Evolutionary conservation across 2,329 filamentous ascomycete genomes (phyloP).

Genomic region (Drechslera avenae): DNA sequence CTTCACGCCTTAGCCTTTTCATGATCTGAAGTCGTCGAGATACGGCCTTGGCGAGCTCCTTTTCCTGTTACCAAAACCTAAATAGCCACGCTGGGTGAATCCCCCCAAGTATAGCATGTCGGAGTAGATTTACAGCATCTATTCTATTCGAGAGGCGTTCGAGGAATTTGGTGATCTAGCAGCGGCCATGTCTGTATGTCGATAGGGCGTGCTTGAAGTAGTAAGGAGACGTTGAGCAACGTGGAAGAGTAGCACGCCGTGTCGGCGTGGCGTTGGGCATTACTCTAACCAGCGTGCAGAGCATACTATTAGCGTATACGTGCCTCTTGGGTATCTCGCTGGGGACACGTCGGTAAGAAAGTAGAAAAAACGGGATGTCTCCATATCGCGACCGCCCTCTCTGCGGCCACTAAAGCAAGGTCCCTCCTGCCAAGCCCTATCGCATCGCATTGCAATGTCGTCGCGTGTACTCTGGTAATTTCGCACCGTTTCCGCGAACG

Average conservation of each 20-base stretch:
- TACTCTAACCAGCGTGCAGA: neutral
- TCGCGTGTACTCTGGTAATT: conserved; percentile 19
- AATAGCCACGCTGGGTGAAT: neutral
- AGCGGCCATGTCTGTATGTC: neutral
- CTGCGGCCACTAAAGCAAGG: conserved; percentile 21
- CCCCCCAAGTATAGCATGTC: too few relatives aligned
- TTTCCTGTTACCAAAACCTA: conserved; percentile 1
- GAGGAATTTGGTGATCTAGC: neutral
- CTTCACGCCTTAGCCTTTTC: neutral
- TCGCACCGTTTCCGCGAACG: conserved; percentile 20
- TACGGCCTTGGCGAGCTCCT: neutral
- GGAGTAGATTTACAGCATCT: too few relatives aligned
- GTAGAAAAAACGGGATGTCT: neutral
- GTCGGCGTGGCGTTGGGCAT: conserved; percentile 1
- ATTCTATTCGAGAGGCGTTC: neutral
- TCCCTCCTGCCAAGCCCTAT: conserved; percentile 21
- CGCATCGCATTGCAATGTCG: conserved; percentile 17
- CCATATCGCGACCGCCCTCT: conserved; percentile 1
- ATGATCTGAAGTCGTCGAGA: neutral
- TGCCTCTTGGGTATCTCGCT: neutral
- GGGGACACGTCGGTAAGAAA: neutral
- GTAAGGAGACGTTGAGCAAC: neutral
- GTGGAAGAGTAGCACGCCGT: conserved; percentile 8
- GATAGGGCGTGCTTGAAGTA: neutral
- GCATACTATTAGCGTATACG: neutral